A percentile compares a stretch with the other conserved stretches of the same genome.
These are phyloP conservation scores for Holtermanniella nyarrowii DNA, from an alignment of 768 basidiomycete genomes.

Conservation along the genomic window DNA sequence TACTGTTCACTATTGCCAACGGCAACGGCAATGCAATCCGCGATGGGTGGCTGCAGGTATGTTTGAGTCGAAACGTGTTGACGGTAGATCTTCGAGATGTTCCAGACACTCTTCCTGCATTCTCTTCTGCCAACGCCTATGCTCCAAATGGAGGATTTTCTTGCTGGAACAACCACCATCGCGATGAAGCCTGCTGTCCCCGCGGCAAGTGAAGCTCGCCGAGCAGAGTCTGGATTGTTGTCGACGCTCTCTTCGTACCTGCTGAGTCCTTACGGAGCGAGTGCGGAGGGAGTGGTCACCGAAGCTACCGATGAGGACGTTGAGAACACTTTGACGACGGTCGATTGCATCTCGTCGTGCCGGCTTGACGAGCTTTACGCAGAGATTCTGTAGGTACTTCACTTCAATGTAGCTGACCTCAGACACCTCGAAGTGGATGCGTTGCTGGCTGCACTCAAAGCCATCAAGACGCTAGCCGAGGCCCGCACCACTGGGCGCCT, in stretches of 20 bases:
- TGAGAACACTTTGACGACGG: slow-evolving; percentile 85
- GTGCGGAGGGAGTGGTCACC: slow-evolving; percentile 63
- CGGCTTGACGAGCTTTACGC: slow-evolving; percentile 86
- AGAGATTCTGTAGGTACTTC: slow-evolving; percentile 67
- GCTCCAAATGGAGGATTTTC: slow-evolving; percentile 96
- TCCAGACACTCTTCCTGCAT: slow-evolving; percentile 88
- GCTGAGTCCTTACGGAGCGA: slow-evolving; percentile 79
- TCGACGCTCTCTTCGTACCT: slow-evolving; percentile 92
- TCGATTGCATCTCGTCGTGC: slow-evolving; percentile 90
- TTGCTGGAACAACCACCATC: slow-evolving; percentile 87
- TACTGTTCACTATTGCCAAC: slow-evolving; percentile 94
- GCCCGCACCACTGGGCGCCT: slow-evolving; percentile 65
- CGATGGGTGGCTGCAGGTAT: slow-evolving; percentile 82
- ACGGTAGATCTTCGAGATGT: slow-evolving; percentile 89
- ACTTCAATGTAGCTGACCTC: background rate
- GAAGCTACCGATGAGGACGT: slow-evolving; percentile 82
- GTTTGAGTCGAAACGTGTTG: slow-evolving; percentile 7
- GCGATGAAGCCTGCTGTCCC: slow-evolving; percentile 70
- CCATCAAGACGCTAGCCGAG: slow-evolving; percentile 81
- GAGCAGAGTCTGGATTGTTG: slow-evolving; percentile 73
- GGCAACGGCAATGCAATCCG: slow-evolving; percentile 87
- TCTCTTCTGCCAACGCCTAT: slow-evolving; percentile 80
- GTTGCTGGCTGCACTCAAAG: slow-evolving; percentile 69
- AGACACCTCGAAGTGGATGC: slow-evolving; percentile 73
- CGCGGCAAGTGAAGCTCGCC: slow-evolving; percentile 46